Base-by-base conservation (phyloP, 257 asterid species). In the Capsicum chinense region DNA sequence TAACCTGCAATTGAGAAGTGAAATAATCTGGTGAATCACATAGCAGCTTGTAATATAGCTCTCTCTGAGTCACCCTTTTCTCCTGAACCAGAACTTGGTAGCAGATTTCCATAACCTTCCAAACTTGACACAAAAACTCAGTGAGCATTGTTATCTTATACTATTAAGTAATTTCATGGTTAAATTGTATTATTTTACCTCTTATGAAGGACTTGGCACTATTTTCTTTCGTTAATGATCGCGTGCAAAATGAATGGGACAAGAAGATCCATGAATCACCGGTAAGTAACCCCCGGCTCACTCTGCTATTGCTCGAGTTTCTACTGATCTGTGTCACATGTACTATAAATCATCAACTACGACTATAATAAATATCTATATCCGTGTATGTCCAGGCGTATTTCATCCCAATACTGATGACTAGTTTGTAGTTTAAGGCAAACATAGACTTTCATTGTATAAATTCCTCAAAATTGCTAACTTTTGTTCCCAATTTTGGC, bases 91-190 rank as follows among this genome's bases (percentile, higher is more conserved):
- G 86, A 84, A 92, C 90, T 87, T 90, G 92, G 83, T 94, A 91
- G 83, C 98, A 93, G 92, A 93, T 94, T 81, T 91, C 97, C 99
- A 96, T 96, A 81, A 89, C 93, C 92, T 94, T 96, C 99, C 99
- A 96, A 80, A 96, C 98, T 96, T 84, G 48, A 35, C 26, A 56
- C 21, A 54, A 47, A 82, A 83, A 62, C 17, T 33, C 0, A 1
- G 48, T 15, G 15, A 78, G 9, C 82, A 8, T 78, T 8, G 54
- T 26, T 33, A 7, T 4, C 54, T 50, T 74, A 19, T 74, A 3
- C 12, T 35, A 73, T 0, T 50, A 74, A 74, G 60, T 19, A 48
- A 74, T 48, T 21, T 14, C 5, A 19, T 74, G 60, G 44, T 11
- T 48, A 19, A 13, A 76, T 52, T 15, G 44, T 26, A 64, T 12